Evolutionary conservation across 805 yeast genomes (phyloP).

Genomic region (Lipomyces sp.): DNA sequence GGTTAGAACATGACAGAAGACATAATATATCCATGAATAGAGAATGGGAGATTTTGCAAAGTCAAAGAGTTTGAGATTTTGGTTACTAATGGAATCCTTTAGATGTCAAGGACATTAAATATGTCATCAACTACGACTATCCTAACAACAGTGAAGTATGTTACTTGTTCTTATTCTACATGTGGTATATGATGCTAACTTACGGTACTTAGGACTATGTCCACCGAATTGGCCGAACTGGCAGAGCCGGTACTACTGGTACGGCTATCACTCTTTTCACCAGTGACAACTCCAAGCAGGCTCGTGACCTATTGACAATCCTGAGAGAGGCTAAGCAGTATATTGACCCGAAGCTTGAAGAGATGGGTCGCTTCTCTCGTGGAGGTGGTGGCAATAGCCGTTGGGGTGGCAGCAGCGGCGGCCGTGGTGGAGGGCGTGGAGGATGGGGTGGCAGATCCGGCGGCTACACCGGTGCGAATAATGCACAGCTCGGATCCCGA

Average conservation of each 20-base stretch:
- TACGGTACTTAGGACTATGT: slow-evolving; percentile 70
- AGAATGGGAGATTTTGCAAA: not conserved
- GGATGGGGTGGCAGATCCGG: slow-evolving; percentile 46
- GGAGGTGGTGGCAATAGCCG: slow-evolving; percentile 67
- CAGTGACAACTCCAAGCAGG: slow-evolving; percentile 81
- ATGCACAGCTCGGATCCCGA: slow-evolving; percentile 50
- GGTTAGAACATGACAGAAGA: not conserved
- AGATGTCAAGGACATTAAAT: slow-evolving; percentile 98
- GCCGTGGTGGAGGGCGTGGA: slow-evolving; percentile 51
- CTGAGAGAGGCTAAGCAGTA: slow-evolving; percentile 94
- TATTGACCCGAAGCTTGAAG: slow-evolving; percentile 77
- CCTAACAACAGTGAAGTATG: slow-evolving; percentile 86
- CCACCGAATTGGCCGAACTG: slow-evolving; percentile 99
- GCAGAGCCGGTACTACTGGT: slow-evolving; percentile 97
- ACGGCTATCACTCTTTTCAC: slow-evolving; percentile 95
- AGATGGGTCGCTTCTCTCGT: slow-evolving; percentile 75
- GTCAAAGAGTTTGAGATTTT: not conserved
- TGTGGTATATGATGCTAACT: not conserved
- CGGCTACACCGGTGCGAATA: slow-evolving; percentile 47
- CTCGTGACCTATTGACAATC: slow-evolving; percentile 86
- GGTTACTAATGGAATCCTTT: slow-evolving; percentile 22
- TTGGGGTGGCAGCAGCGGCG: slow-evolving; percentile 58
- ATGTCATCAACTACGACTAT: slow-evolving; percentile 94
- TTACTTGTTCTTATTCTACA: not conserved
- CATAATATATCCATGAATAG: not conserved